Evolutionary conservation across 2,329 filamentous ascomycete species (phyloP).

Genomic region (Pyrenochaeta sp.): DNA sequence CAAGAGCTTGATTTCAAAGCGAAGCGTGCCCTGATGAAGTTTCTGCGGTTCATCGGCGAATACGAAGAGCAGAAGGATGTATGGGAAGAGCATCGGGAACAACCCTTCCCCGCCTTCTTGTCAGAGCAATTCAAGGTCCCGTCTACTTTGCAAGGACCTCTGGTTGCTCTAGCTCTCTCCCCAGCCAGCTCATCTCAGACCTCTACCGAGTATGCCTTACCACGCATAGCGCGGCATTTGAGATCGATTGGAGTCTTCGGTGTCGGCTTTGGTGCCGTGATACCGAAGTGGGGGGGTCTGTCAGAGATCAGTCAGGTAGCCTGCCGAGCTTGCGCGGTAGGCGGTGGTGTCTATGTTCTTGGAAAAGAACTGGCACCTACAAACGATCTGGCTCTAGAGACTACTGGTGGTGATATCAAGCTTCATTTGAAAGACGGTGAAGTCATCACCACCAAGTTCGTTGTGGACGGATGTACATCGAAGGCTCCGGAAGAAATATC

Average conservation of each 20-base stretch:
- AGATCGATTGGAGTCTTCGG: constrained; percentile 88
- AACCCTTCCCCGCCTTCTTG: constrained; percentile 67
- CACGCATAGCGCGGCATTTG: constrained; percentile 78
- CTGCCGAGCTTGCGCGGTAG: constrained; percentile 89
- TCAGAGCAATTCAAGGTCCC: constrained; percentile 64
- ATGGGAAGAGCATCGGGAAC: constrained; percentile 66
- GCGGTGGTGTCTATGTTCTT: constrained; percentile 88
- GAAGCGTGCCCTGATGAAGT: constrained; percentile 91
- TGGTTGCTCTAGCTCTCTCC: constrained; percentile 77
- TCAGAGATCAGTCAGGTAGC: constrained; percentile 91
- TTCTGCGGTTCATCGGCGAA: constrained; percentile 84
- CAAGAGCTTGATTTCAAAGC: constrained; percentile 76
- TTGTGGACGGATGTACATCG: constrained; percentile 56
- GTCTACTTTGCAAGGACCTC: constrained; percentile 67
- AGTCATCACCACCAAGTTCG: constrained; percentile 61
- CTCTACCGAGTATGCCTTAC: constrained; percentile 72
- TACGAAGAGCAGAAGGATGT: constrained; percentile 67
- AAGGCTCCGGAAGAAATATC: constrained; percentile 34
- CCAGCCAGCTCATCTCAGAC: constrained; percentile 63
- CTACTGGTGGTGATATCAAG: constrained; percentile 39
- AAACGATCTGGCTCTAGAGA: constrained; percentile 5
- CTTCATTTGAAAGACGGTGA: constrained; percentile 66
- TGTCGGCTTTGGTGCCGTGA: constrained; percentile 84
- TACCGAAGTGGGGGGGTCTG: constrained; percentile 91
- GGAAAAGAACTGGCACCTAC: constrained; percentile 66